Conservation (phyloP, 2,329 filamentous ascomycete genomes). For the Neocatenulostroma microsporum region DNA sequence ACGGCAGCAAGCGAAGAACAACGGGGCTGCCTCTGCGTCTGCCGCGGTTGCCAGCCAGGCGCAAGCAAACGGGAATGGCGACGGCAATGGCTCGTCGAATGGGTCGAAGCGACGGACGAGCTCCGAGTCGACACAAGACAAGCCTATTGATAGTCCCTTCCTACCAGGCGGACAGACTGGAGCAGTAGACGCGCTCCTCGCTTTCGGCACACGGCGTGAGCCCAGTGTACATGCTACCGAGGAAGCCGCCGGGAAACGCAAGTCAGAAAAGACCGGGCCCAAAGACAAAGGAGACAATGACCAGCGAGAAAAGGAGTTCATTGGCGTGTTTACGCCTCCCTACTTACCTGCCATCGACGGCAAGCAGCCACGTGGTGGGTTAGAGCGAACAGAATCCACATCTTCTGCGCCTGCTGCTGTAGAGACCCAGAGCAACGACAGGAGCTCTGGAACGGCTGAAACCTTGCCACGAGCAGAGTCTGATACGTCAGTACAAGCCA, state of each 20-base stretch:
- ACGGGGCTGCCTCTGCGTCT: neutral
- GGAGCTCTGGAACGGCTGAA: neutral
- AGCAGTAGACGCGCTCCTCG: constrained; percentile 19
- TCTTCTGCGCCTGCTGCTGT: constrained; percentile 19
- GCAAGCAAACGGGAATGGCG: constrained; percentile 1
- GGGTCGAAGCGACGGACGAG: constrained; percentile 7
- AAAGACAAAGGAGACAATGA: constrained; percentile 19
- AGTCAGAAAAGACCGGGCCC: constrained; percentile 15
- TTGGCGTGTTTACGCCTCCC: constrained; percentile 31
- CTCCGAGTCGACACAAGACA: constrained; percentile 5
- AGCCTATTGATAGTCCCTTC: neutral
- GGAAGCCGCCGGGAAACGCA: constrained; percentile 11
- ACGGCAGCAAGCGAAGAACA: constrained; percentile 12
- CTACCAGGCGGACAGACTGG: constrained; percentile 3
- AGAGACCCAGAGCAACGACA: constrained; percentile 3
- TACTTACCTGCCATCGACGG: constrained; percentile 29
- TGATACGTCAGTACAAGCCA: constrained; percentile 21
- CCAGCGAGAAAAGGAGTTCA: constrained; percentile 27
- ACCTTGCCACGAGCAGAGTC: constrained; percentile 19
- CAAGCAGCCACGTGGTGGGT: constrained; percentile 11
- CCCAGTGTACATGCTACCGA: constrained; percentile 7
- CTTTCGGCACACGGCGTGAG: constrained; percentile 15
- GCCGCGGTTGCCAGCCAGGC: constrained; percentile 1
- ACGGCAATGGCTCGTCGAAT: constrained; percentile 2
- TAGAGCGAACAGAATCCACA: constrained; percentile 20